Conservation (phyloP, 108 stramenopile species). For the Schizochytrium sp. region DNA sequence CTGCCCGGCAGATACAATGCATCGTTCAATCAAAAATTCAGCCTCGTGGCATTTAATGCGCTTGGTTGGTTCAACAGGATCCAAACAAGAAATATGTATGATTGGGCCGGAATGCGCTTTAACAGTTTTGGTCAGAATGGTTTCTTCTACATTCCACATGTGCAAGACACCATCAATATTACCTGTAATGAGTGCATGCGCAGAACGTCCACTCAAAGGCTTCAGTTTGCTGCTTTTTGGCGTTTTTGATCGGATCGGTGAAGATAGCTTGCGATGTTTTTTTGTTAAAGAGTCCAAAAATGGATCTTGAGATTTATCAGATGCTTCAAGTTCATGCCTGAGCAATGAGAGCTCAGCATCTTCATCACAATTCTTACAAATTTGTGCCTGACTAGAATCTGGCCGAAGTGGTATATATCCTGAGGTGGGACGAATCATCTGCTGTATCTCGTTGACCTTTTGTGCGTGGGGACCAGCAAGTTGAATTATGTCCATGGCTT, state of each 20-base stretch:
- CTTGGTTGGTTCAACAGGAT: not conserved
- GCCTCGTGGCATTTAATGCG: not conserved
- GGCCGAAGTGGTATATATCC: conserved; percentile 13
- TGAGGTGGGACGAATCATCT: not conserved
- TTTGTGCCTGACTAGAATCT: not conserved
- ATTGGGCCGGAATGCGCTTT: conserved; percentile 22
- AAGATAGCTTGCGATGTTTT: not conserved
- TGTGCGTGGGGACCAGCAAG: conserved; percentile 13
- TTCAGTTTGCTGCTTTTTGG: not conserved
- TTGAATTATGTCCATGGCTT: not conserved
- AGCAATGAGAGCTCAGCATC: not conserved
- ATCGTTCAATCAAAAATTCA: not conserved
- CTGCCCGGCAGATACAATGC: not conserved
- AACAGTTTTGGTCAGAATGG: not conserved
- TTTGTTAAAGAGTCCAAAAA: not conserved
- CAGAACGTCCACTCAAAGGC: not conserved
- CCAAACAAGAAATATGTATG: not conserved
- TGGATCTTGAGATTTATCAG: not conserved
- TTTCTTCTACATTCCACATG: conserved; percentile 22
- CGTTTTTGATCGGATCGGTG: not conserved
- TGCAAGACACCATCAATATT: conserved; percentile 38
- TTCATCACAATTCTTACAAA: not conserved
- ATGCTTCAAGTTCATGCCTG: not conserved
- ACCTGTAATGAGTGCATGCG: not conserved
- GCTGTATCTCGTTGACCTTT: not conserved